Percentiles rank a stretch among this genome's conserved stretches.
phyloP scores from a whole-genome alignment of 768 basidiomycete genomes.

The Termitomyces sp. region DNA sequence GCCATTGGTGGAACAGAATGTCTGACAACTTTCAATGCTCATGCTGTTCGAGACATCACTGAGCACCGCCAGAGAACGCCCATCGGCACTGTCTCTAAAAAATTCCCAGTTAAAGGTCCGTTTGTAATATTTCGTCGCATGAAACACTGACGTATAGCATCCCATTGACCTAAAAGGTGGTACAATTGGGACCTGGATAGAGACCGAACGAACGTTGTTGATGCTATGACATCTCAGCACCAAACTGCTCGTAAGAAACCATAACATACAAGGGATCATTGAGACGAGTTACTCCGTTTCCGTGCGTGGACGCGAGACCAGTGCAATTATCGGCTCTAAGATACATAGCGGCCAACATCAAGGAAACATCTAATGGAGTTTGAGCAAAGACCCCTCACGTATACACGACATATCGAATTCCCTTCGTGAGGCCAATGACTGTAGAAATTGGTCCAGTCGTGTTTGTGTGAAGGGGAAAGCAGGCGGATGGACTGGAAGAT shows the following conservation, averaged over 20 bases:
- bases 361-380: neutral
- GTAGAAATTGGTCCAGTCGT: neutral
- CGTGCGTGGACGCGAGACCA: neutral
- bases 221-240: neutral
- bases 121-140: neutral
- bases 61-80: neutral
- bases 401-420: neutral
- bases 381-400: neutral
- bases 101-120: neutral
- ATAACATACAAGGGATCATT: neutral
- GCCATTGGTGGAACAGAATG: slow-evolving; percentile 2
- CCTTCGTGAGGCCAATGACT: neutral
- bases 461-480: neutral
- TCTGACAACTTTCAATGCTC: slow-evolving; percentile 6
- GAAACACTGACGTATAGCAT: slow-evolving; percentile 1
- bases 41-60: neutral
- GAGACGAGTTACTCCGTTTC: neutral
- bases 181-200: neutral
- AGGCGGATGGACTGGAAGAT: neutral
- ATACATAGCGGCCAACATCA: neutral
- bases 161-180: neutral
- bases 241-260: neutral
- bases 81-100: neutral
- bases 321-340: neutral
- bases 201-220: slow-evolving; percentile 4